Evolutionary conservation across 192 early-diverging fungal genomes (phyloP), one percentile per base, ranked within the genome.

Genomic region (Oehlia diaphana): DNA sequence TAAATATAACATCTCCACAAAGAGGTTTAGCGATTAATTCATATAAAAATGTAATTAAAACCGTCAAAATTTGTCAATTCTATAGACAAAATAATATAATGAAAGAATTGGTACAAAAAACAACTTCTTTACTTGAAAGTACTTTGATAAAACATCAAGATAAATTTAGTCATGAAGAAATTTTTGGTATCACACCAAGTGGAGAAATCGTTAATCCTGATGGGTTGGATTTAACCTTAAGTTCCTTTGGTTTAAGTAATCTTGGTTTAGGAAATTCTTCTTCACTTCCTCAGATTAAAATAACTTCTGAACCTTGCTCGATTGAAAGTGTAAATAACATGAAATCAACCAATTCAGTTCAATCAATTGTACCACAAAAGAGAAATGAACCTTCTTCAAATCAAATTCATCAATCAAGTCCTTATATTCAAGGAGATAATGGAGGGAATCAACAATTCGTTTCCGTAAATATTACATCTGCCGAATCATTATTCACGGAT

Each of bases 21-120:
- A 35, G 76, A 68, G 76, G 44, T 7, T 69, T 78, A 58, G 65
- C 66, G 1, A 33, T 50, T 50, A 23, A 21, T 50, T 39, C 76
- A 50, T 78, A 78, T 14, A 68, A 53, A 53, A 69, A 78, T 44
- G 69, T 78, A 28, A 12, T 47, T 23, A 78, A 58, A 50, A 78
- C 65, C 12, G 66, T 78, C 33, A 47, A 53, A 19, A 68, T 78
- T 53, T 66, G 31, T 68, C 39, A 35, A 37, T 78, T 69, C n/a
- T 78, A 78, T 67, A 39, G 16, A 33, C 42, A 68, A 68, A 61
- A 78, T 69, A 62, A 62, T 53, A 42, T 78, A 12, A 68, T 78
- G 76, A 28, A 42, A 33, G 76, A 78, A 39, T 69, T 78, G 9
- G 76, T 37, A 3, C n/a, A 63, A 49, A 65, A 78, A 78, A 78